phyloP scores from a whole-genome alignment of 192 early-diverging fungal genomes.

The Backusella morwellensis region DNA sequence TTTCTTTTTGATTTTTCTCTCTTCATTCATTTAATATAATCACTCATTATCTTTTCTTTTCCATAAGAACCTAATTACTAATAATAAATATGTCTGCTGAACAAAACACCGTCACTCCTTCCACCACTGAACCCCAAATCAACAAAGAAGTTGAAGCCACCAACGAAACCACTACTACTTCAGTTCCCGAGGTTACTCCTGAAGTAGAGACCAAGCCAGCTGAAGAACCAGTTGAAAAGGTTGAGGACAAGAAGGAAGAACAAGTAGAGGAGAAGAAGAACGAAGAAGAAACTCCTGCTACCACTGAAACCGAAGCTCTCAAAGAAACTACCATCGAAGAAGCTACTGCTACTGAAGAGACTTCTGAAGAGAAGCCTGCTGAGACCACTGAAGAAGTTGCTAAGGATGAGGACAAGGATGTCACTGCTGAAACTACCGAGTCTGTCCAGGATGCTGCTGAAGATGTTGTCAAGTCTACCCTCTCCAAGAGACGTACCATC shows the following conservation, averaged over 20 bases:
- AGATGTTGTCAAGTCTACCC: conserved; percentile 19
- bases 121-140: neutral
- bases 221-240: neutral
- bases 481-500: conserved; percentile 8
- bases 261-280: neutral
- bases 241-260: neutral
- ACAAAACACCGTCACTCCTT: neutral
- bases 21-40: neutral
- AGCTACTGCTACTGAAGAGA: neutral
- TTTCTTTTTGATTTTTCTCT: neutral
- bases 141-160: neutral
- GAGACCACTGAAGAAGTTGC: conserved; percentile 23
- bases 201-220: neutral
- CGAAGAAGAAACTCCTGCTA: neutral
- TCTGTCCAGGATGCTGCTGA: conserved; percentile 16
- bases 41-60: neutral
- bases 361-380: neutral
- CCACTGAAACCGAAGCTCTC: neutral
- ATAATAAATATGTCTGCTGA: neutral
- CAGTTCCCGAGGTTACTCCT: neutral
- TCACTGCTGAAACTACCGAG: neutral
- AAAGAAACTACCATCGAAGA: neutral
- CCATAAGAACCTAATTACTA: neutral
- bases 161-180: neutral
- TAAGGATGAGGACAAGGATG: conserved; percentile 19